Evolutionary conservation across 2,329 filamentous ascomycete species (phyloP), one percentile per base, ranked within the genome.

Genomic region (Nigrograna mackinnonii): DNA sequence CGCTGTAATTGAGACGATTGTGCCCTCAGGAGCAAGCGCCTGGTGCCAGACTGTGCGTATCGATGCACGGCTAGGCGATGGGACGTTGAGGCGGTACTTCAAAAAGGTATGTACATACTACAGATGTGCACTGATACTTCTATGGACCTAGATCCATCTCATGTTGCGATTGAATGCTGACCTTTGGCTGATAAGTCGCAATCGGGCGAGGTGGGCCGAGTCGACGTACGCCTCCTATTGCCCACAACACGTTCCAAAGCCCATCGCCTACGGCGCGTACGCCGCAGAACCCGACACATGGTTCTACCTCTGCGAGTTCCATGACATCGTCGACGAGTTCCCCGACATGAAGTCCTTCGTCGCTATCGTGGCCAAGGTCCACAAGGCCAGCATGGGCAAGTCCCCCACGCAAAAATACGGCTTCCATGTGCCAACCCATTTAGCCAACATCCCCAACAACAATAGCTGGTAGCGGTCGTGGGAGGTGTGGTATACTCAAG

Each of bases 241-340:
- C 31, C 35, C 38, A 7, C 6, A 19, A 9, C 13, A 42, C 17
- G 35, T 49, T 14, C 46, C 38, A n/a, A 39, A 34, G 30, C 46
- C 46, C 12, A 24, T 47, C 20, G 44, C 7, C 16, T 43, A 35
- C 30, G 44, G 44, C 19, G 32, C 19, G 5, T 49, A 22, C 28
- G 11, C 34, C 22, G 22, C n/a, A 5, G 30, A 37, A 11, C 46
- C 43, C 20, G 39, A 40, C 13, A 39, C 30, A 37, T 37, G 37
- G 21, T 49, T 49, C 32, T 49, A 39, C 31, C 28, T 47, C 7
- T 43, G 43, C 26, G 39, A 43, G 11, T 49, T 46, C 24, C 38
- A 40, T 31, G 26, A 49, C 22, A 49, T 47, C 28, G 32, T 26
- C 3, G 26, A 46, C 28, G 35, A 43, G 35, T 3, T 43, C 9